A percentile compares a stretch with the other conserved stretches of the same genome.
phyloP scores from a whole-genome alignment of 352 stramenopile genomes.

The Pythium dissotocum region DNA sequence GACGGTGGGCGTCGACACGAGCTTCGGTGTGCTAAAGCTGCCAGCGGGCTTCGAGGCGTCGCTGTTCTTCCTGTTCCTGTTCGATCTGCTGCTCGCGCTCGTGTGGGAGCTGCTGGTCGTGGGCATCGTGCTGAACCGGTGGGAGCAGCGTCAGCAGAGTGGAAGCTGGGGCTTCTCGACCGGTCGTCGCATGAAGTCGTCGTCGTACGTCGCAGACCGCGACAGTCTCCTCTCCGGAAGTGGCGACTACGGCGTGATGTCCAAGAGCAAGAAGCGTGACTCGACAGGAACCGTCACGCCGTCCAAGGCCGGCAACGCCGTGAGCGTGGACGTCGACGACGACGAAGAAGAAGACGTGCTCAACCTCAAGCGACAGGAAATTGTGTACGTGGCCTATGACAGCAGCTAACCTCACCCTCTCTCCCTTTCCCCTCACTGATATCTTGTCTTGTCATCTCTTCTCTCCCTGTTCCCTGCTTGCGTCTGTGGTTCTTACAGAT shows the following conservation, averaged over 20 bases:
- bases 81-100: slow-evolving; percentile 52
- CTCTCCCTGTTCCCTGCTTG: background rate
- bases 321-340: slow-evolving; percentile 26
- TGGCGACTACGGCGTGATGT: background rate
- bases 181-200: slow-evolving; percentile 14
- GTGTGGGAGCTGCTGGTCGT: slow-evolving; percentile 67
- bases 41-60: slow-evolving; percentile 55
- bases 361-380: slow-evolving; percentile 21
- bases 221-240: slow-evolving; percentile 42
- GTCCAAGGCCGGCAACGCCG: slow-evolving; percentile 14
- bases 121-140: slow-evolving; percentile 47
- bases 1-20: slow-evolving; percentile 60
- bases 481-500: background rate
- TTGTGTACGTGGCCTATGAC: slow-evolving; percentile 31
- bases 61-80: slow-evolving; percentile 71
- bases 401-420: slow-evolving; percentile 6
- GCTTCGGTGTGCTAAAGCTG: slow-evolving; percentile 50
- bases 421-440: background rate
- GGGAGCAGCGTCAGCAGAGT: slow-evolving; percentile 42
- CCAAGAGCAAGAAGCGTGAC: slow-evolving; percentile 10
- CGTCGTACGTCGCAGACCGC: slow-evolving; percentile 48
- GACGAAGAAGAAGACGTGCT: slow-evolving; percentile 34
- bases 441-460: background rate
- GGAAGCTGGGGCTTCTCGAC: slow-evolving; percentile 23
- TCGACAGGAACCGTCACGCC: background rate